Conservation (phyloP, 129 eudicot species). For the Solidago caesia region DNA sequence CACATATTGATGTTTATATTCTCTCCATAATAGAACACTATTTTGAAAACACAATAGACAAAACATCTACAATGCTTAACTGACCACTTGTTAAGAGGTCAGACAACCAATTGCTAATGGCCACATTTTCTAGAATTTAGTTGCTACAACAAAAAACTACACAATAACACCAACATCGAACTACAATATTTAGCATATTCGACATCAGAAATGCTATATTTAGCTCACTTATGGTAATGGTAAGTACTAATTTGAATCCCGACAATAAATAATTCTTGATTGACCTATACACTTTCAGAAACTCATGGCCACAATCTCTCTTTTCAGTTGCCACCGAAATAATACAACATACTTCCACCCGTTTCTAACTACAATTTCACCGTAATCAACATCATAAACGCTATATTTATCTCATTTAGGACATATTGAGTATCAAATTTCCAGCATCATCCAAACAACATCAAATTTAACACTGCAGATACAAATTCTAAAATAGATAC, state of each 20-base stretch:
- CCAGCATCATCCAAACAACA: not conserved
- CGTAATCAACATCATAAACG: constrained; percentile 2
- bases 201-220: constrained; percentile 1
- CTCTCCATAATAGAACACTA: constrained; percentile 11
- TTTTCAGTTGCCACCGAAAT: not conserved
- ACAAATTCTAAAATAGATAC: not conserved
- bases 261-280: not conserved
- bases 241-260: not conserved
- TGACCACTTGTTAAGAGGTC: constrained; percentile 8
- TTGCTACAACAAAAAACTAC: not conserved
- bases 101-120: constrained; percentile 5
- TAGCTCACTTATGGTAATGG: not conserved
- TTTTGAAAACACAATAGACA: not conserved
- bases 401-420: not conserved
- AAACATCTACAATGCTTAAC: constrained; percentile 16
- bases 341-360: not conserved
- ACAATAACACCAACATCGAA: not conserved
- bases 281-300: constrained; percentile 4
- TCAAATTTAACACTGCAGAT: constrained; percentile 12
- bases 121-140: not conserved
- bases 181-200: not conserved
- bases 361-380: constrained; percentile 10
- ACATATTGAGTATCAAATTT: not conserved
- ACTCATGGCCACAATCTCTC: constrained; percentile 10
- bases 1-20: constrained; percentile 4